Base-by-base conservation (phyloP, 805 yeast species). In the Komagataella pseudopastoris region DNA sequence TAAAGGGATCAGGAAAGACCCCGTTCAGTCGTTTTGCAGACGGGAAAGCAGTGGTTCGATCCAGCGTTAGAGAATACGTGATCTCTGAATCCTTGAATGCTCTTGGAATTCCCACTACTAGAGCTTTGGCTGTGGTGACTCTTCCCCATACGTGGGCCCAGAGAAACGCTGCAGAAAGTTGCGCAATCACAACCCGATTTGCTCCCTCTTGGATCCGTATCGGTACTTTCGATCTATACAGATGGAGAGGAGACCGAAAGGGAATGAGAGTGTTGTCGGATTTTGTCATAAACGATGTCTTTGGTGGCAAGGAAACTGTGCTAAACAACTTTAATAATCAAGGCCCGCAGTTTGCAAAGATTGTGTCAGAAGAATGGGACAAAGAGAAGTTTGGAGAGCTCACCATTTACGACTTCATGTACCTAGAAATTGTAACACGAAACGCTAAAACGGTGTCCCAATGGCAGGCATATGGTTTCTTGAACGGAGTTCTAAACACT, bases 21-120 rank as follows among this genome's bases (percentile, higher is more conserved):
- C 96, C 98, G 1, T 91, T 76, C 63, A 85, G 96, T 0, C 75
- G 99, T 54, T 91, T 90, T 72, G 98, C 96, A 0, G 99, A 91
- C 67, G 99, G 99, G 3, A 88, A 88, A 61, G 97, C 98, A 0
- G 95, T 89, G 5, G 60, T 91, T 36, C 69, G 96, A 54, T 88
- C 97, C 2, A 82, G 95, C 48, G 80, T 93, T 44, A 72, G 98
- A 43, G 99, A 91, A 63, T 90, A 86, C 54, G 72, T 91, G 49
- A 84, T 86, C 1, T 83, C 93, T 4, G 98, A 93, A 61, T 80
- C 87, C 23, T 69, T 93, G 50, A 65, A 85, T 61, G 84, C 87
- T 2, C 76, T 93, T 23, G 90, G 93, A 0, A 82, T 91, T 6
- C 96, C 97, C 2, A 72, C 95, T 0, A 83, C 96, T 0, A 71